A percentile compares a stretch with the other conserved stretches of the same genome.
Conservation (phyloP, 1,139 yeast species). For the Pichia sp. region DNA sequence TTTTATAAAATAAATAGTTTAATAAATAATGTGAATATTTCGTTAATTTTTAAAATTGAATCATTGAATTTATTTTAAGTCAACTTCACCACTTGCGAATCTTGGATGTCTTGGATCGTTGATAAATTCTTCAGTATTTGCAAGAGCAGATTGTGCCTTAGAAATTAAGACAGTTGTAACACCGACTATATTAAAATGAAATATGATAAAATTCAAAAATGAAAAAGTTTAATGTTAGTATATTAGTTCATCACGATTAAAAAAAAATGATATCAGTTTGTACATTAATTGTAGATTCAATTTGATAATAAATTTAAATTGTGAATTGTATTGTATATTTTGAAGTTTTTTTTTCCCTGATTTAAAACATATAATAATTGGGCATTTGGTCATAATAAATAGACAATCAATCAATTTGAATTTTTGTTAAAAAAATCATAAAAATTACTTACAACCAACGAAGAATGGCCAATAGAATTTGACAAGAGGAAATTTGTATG, state of each 20-base stretch:
- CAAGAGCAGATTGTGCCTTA: conserved; percentile 50
- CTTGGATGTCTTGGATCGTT: conserved; percentile 80
- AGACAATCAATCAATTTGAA: too few relatives aligned
- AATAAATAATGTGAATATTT: conserved; percentile 1
- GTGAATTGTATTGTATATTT: too few relatives aligned
- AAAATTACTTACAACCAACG: conserved; percentile 52
- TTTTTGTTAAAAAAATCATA: too few relatives aligned
- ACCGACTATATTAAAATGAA: conserved; percentile 34
- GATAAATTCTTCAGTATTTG: conserved; percentile 55
- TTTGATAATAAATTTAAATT: too few relatives aligned
- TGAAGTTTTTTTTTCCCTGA: too few relatives aligned
- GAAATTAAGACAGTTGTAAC: conserved; percentile 50
- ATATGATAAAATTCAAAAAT: conserved; percentile 1
- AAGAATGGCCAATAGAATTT: conserved; percentile 68
- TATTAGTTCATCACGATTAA: not conserved
- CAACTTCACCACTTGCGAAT: conserved; percentile 49
- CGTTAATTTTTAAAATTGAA: too few relatives aligned
- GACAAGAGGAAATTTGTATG: conserved; percentile 33
- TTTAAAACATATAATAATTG: too few relatives aligned
- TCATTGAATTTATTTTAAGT: conserved; percentile 28
- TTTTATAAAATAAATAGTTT: conserved; percentile 4
- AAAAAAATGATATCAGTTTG: too few relatives aligned
- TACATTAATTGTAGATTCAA: too few relatives aligned
- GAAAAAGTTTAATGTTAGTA: conserved; percentile 21
- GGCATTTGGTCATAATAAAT: too few relatives aligned